Conservation (phyloP, 2,329 filamentous ascomycete genomes). For the Neonectria punicea region DNA sequence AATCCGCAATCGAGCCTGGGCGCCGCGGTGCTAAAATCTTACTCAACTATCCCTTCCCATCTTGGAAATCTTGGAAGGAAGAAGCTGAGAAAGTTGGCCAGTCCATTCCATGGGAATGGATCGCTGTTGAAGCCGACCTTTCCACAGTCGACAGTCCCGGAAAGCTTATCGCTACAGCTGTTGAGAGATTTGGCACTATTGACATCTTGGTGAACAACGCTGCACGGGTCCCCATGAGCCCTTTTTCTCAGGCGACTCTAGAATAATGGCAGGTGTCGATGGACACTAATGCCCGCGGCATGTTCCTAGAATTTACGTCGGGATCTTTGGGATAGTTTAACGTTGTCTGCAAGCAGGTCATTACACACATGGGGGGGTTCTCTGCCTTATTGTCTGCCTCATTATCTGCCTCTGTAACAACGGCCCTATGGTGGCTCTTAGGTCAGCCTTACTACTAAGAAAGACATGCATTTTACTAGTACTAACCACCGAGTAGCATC, state of each 20-base stretch:
- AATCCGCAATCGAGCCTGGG: neutral
- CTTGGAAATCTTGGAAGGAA: neutral
- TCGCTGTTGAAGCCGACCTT: conserved; percentile 8
- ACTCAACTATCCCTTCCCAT: conserved; percentile 6
- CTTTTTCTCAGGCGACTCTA: conserved; percentile 7
- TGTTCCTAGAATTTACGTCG: too few relatives aligned
- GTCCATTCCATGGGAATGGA: neutral
- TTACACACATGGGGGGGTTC: too few relatives aligned
- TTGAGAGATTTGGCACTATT: conserved; percentile 7
- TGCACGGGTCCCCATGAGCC: conserved; percentile 8
- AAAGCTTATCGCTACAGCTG: conserved; percentile 21
- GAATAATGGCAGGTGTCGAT: conserved; percentile 16
- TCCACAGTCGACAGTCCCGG: conserved; percentile 5
- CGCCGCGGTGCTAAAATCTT: conserved; percentile 7
- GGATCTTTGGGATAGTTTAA: too few relatives aligned
- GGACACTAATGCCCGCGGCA: conserved; percentile 13
- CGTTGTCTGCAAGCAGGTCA: too few relatives aligned
- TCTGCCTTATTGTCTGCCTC: too few relatives aligned
- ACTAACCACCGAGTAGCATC: too few relatives aligned
- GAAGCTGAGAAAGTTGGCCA: conserved; percentile 3
- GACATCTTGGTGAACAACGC: conserved; percentile 44
- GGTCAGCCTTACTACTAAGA: too few relatives aligned
- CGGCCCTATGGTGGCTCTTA: too few relatives aligned
- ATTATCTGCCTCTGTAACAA: too few relatives aligned
- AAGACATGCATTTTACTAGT: too few relatives aligned